Percentiles rank a stretch among this genome's conserved stretches.
These are phyloP conservation scores for Albugo laibachii DNA, from an alignment of 352 stramenopile genomes.

Conservation along the genomic window DNA sequence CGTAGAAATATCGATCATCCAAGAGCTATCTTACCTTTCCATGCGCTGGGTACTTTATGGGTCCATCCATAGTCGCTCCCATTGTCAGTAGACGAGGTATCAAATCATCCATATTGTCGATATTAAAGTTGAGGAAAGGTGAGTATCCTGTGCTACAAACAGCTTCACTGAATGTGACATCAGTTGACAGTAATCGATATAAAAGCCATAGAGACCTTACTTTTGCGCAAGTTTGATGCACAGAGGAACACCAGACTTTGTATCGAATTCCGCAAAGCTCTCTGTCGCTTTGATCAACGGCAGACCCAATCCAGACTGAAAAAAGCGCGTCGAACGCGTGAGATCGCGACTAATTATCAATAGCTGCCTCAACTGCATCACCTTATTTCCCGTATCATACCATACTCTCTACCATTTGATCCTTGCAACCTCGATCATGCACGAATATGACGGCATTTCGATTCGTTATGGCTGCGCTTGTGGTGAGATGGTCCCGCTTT, in stretches of 20 bases:
- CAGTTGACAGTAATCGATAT: neutral
- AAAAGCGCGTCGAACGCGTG: constrained; percentile 61
- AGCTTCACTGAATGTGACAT: constrained; percentile 26
- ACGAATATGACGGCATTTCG: constrained; percentile 13
- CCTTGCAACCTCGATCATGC: neutral
- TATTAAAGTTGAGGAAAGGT: constrained; percentile 84
- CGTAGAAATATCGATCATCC: neutral
- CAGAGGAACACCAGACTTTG: constrained; percentile 29
- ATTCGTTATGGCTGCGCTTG: constrained; percentile 61
- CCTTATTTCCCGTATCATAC: neutral
- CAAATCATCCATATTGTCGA: constrained; percentile 71
- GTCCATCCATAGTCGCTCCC: constrained; percentile 77
- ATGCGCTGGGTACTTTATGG: constrained; percentile 84
- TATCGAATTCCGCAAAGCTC: constrained; percentile 69
- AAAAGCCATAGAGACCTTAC: constrained; percentile 7
- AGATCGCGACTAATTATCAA: constrained; percentile 73
- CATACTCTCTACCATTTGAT: no score
- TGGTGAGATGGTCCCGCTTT: constrained; percentile 31
- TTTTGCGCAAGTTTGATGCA: constrained; percentile 69
- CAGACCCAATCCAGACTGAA: constrained; percentile 61
- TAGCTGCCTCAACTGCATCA: constrained; percentile 53
- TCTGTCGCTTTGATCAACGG: constrained; percentile 52
- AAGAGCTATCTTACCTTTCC: constrained; percentile 33
- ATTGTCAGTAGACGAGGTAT: constrained; percentile 72
- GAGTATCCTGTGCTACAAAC: constrained; percentile 75